phyloP scores from a whole-genome alignment of 495 filamentous ascomycete species.

The Massariosphaeria phaeospora region DNA sequence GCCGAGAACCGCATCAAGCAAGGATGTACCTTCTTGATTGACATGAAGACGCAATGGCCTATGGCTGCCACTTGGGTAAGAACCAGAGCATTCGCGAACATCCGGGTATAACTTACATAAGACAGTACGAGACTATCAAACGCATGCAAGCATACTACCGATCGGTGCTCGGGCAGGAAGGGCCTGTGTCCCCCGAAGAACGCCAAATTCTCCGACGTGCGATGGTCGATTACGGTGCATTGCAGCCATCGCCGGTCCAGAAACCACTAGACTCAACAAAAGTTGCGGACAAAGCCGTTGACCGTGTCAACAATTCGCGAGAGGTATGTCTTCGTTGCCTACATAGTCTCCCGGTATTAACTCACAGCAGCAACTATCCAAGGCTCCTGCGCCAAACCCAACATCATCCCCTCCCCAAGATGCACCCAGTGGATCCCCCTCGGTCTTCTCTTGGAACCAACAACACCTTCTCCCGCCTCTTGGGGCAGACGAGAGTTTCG shows the following conservation, averaged over 20 bases:
- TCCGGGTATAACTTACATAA: not conserved
- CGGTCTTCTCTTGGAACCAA: not conserved
- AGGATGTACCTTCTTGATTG: constrained; percentile 33
- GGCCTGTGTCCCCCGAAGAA: constrained; percentile 33
- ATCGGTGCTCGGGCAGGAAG: constrained; percentile 20
- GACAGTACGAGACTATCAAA: constrained; percentile 36
- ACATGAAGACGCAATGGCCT: constrained; percentile 35
- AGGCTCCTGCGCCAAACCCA: not conserved
- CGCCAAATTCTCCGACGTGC: constrained; percentile 29
- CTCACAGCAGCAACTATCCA: not conserved
- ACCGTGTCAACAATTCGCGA: constrained; percentile 4
- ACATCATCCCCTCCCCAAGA: constrained; percentile 15
- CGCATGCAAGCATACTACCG: constrained; percentile 36
- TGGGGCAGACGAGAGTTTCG: constrained; percentile 16
- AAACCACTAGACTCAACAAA: constrained; percentile 11
- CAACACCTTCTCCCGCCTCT: constrained; percentile 6
- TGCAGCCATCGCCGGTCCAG: constrained; percentile 33
- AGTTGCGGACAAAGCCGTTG: not conserved
- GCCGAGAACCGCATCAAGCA: constrained; percentile 29
- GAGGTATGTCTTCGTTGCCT: constrained; percentile 4
- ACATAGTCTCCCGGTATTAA: not conserved
- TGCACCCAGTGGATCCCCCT: constrained; percentile 12
- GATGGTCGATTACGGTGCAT: constrained; percentile 35
- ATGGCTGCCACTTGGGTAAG: constrained; percentile 36
- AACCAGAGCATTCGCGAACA: too few relatives aligned